These are phyloP conservation scores for Ambrosiella beaveri DNA, from an alignment of 2,329 filamentous ascomycete genomes.

Conservation along the genomic window DNA sequence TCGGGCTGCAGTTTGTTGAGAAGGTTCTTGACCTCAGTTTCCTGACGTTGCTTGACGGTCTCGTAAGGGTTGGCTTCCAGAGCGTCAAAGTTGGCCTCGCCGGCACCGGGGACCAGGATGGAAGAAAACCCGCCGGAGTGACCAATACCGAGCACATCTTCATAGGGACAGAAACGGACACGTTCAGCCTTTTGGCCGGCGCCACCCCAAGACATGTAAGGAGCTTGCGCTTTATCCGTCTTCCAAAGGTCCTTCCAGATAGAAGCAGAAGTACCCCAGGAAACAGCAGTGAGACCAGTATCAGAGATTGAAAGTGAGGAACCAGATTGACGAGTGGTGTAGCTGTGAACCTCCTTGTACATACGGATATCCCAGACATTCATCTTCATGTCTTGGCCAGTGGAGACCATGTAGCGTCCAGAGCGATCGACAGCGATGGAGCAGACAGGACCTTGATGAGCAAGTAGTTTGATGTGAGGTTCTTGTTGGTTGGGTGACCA, in stretches of 20 bases:
- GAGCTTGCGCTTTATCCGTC: conserved; percentile 64
- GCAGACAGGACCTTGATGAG: conserved; percentile 76
- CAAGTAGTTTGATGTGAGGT: conserved; percentile 77
- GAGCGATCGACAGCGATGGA: conserved; percentile 73
- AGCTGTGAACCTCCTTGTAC: conserved; percentile 82
- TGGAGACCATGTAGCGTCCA: conserved; percentile 88
- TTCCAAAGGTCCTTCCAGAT: conserved; percentile 85
- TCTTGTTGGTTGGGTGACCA: conserved; percentile 88
- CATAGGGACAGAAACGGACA: conserved; percentile 82
- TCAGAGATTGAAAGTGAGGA: conserved; percentile 79
- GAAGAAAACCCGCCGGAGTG: conserved; percentile 79
- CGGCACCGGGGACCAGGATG: conserved; percentile 82
- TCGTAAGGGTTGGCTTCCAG: conserved; percentile 92
- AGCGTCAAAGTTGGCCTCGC: conserved; percentile 90
- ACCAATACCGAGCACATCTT: conserved; percentile 75
- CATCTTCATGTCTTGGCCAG: conserved; percentile 80
- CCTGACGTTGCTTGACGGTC: conserved; percentile 78
- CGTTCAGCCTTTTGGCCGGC: conserved; percentile 68
- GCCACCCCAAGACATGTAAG: conserved; percentile 87
- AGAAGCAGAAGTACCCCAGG: conserved; percentile 76
- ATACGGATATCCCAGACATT: conserved; percentile 91
- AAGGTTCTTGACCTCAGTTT: conserved; percentile 73
- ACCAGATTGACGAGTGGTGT: conserved; percentile 68
- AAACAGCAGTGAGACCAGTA: conserved; percentile 69
- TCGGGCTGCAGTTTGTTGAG: conserved; percentile 91